phyloP scores from a whole-genome alignment of 148 eudicot genomes.

The Cornus controversa region DNA sequence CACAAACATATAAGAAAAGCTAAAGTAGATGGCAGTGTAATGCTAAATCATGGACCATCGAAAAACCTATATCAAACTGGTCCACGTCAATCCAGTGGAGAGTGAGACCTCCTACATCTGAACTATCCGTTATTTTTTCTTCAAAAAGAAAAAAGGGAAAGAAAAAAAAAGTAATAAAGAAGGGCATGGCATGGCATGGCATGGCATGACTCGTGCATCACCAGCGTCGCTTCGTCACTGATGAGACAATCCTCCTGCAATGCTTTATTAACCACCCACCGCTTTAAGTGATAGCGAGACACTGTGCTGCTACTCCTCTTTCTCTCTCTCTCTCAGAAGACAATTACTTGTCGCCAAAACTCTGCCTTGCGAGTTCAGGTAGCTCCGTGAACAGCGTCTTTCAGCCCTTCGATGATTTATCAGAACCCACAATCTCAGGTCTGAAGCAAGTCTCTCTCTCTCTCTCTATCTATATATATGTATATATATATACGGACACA shows the following conservation, averaged over 20 bases:
- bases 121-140: not conserved
- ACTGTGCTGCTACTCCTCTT: not conserved
- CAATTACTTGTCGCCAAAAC: slow-evolving; percentile 24
- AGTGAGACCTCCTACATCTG: not conserved
- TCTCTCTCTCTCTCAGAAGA: slow-evolving; percentile 2
- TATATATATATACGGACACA: not conserved
- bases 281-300: too few species aligned
- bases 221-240: not conserved
- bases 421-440: not conserved
- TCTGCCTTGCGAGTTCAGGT: slow-evolving; percentile 8
- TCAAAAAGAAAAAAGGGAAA: too few species aligned
- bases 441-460: not conserved
- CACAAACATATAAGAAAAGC: too few species aligned
- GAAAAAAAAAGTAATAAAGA: too few species aligned
- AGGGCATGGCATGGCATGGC: not conserved
- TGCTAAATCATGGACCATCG: too few species aligned
- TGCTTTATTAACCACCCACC: not conserved
- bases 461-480: too few species aligned
- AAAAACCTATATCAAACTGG: too few species aligned
- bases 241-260: not conserved
- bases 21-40: too few species aligned
- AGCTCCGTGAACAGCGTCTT: not conserved
- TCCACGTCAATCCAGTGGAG: not conserved
- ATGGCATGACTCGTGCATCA: not conserved
- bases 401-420: slow-evolving; percentile 6